Conservation (phyloP, 352 stramenopile genomes). For the Elongisporangium prolatum region DNA sequence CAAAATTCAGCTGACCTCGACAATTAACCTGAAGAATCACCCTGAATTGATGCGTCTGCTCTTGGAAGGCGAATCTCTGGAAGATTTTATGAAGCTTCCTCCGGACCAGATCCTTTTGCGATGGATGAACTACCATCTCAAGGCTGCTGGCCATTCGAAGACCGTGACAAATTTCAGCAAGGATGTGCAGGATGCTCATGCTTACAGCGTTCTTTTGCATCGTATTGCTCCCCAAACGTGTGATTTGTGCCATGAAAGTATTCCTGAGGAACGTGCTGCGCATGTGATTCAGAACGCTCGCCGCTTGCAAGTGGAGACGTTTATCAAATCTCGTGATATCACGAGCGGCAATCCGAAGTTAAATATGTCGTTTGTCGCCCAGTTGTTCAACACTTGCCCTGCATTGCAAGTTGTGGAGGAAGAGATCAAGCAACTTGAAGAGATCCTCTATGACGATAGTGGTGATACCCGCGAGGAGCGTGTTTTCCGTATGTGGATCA, state of each 20-base stretch:
- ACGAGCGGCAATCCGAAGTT: constrained; percentile 91
- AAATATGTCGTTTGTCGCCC: constrained; percentile 87
- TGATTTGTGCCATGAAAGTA: constrained; percentile 50
- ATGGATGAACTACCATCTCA: constrained; percentile 94
- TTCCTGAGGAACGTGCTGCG: constrained; percentile 56
- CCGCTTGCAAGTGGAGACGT: constrained; percentile 82
- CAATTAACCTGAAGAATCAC: constrained; percentile 91
- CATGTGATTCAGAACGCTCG: constrained; percentile 85
- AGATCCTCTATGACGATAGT: constrained; percentile 85
- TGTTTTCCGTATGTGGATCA: constrained; percentile 92
- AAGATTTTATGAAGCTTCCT: constrained; percentile 88
- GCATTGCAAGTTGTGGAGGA: constrained; percentile 79
- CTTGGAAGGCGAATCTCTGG: constrained; percentile 82
- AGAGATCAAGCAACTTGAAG: constrained; percentile 82
- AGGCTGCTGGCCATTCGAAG: constrained; percentile 63
- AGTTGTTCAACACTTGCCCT: constrained; percentile 91
- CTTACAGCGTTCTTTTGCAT: constrained; percentile 85
- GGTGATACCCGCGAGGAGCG: constrained; percentile 86
- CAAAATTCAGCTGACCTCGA: constrained; percentile 90
- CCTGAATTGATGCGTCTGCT: constrained; percentile 87
- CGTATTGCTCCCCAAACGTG: constrained; percentile 80
- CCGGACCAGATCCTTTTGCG: constrained; percentile 90
- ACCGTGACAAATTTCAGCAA: constrained; percentile 77
- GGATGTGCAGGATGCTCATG: constrained; percentile 79
- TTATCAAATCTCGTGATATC: constrained; percentile 91